Evolutionary conservation across 164 flowering plant genomes (phyloP).

Genomic region (Vitis labrusca): DNA sequence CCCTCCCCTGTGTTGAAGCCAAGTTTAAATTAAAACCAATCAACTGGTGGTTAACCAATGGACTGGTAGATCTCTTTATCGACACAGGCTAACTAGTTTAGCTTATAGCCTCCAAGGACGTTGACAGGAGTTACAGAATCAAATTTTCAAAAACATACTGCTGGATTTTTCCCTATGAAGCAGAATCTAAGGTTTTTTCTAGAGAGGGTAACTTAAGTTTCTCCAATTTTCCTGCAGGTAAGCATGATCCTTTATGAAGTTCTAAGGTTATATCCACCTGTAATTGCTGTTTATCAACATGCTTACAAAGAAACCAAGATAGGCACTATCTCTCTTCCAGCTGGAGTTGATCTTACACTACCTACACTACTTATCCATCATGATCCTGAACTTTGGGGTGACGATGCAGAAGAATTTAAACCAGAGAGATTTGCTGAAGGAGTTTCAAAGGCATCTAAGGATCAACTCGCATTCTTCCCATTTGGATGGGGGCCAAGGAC

Average conservation of each 20-base stretch:
- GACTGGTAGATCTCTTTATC: no score
- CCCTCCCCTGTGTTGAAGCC: no score
- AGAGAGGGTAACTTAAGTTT: neutral
- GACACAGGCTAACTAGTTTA: no score
- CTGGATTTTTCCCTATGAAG: no score
- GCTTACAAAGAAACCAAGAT: constrained; percentile 23
- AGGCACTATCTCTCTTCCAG: constrained; percentile 28
- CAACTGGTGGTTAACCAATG: no score
- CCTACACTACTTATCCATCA: constrained; percentile 38
- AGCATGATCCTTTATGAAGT: constrained; percentile 41
- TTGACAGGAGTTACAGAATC: no score
- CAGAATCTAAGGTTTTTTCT: neutral
- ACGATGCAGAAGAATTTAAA: constrained; percentile 45
- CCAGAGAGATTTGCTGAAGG: constrained; percentile 59
- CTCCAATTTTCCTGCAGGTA: constrained; percentile 15
- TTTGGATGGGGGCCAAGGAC: constrained; percentile 38
- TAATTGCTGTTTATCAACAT: constrained; percentile 20
- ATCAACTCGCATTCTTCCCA: constrained; percentile 30
- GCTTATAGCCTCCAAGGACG: no score
- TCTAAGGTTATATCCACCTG: constrained; percentile 48
- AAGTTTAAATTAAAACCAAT: no score
- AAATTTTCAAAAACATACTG: no score
- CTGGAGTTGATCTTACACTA: constrained; percentile 34
- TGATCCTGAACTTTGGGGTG: constrained; percentile 40
- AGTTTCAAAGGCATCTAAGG: constrained; percentile 38